Evolutionary conservation across 139 green algal species (phyloP).

Genomic region (Microglena sp.): DNA sequence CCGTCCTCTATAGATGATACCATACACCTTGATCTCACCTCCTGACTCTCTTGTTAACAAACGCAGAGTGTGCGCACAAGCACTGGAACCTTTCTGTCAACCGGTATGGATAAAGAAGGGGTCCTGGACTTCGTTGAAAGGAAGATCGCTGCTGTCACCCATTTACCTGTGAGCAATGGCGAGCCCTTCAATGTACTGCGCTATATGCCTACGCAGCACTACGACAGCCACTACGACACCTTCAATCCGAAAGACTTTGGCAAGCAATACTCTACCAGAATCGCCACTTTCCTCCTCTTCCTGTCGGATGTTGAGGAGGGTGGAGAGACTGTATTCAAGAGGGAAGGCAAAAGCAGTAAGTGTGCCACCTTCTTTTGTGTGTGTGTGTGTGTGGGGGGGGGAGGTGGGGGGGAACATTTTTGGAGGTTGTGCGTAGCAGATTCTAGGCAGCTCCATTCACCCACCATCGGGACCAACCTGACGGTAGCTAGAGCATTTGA

Average conservation of each 20-base stretch:
- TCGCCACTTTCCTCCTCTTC: constrained; percentile 70
- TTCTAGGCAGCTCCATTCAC: too few species aligned
- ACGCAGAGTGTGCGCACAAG: constrained; percentile 33
- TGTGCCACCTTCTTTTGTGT: constrained; percentile 1
- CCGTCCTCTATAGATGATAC: too few species aligned
- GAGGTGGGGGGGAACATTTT: too few species aligned
- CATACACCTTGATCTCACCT: not conserved
- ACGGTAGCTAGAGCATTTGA: too few species aligned
- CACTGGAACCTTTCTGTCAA: constrained; percentile 34
- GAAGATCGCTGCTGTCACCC: constrained; percentile 30
- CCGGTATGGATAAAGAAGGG: constrained; percentile 19
- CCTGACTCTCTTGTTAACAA: not conserved
- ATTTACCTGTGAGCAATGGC: constrained; percentile 24
- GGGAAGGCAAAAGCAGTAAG: constrained; percentile 55
- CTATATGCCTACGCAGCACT: constrained; percentile 34
- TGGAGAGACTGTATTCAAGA: constrained; percentile 55
- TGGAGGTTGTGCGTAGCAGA: too few species aligned
- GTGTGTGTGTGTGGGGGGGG: not conserved
- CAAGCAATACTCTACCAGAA: constrained; percentile 48
- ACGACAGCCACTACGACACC: constrained; percentile 45
- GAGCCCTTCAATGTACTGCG: constrained; percentile 25
- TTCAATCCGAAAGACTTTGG: constrained; percentile 39
- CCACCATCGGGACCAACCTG: not conserved
- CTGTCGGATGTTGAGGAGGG: constrained; percentile 65
- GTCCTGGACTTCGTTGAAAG: constrained; percentile 38